Conservation (phyloP, 805 yeast species). For the Tetrapisispora arboricola region DNA sequence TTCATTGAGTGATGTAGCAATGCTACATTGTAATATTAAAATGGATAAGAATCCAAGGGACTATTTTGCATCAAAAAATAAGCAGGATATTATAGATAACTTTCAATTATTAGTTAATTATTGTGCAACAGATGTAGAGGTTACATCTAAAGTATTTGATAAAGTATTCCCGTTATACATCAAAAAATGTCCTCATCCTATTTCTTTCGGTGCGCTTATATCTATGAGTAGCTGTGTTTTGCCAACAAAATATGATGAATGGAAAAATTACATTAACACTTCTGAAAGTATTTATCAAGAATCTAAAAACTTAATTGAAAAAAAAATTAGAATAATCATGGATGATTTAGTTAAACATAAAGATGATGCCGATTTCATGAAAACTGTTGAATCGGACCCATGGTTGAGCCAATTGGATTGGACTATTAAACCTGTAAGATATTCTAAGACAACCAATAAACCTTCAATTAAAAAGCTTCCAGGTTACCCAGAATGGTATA, state of each 20-base stretch:
- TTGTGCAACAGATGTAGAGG: constrained; percentile 77
- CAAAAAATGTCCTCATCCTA: constrained; percentile 79
- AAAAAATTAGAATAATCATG: constrained; percentile 49
- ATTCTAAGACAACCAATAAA: constrained; percentile 52
- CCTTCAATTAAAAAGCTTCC: constrained; percentile 69
- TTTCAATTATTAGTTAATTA: constrained; percentile 58
- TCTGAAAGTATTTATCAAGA: constrained; percentile 62
- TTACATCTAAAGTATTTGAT: constrained; percentile 60
- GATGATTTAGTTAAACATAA: constrained; percentile 42
- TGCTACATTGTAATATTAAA: constrained; percentile 59
- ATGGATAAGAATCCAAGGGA: constrained; percentile 64
- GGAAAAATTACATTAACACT: constrained; percentile 61
- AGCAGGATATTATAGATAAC: constrained; percentile 42
- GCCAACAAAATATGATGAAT: constrained; percentile 56
- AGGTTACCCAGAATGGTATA: constrained; percentile 93
- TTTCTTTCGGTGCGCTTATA: constrained; percentile 78
- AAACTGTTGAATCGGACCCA: constrained; percentile 45
- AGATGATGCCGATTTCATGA: constrained; percentile 29
- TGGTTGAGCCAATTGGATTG: constrained; percentile 91
- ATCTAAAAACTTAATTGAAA: constrained; percentile 45
- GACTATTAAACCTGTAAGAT: constrained; percentile 50
- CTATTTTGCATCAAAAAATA: constrained; percentile 45
- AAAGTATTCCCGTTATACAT: constrained; percentile 62
- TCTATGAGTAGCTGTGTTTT: constrained; percentile 63
- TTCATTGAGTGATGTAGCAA: constrained; percentile 69